Percentiles rank a stretch among this genome's conserved stretches.
These are phyloP conservation scores for Harringtonia aguacate DNA, from an alignment of 2,329 filamentous ascomycete genomes.

Conservation along the genomic window DNA sequence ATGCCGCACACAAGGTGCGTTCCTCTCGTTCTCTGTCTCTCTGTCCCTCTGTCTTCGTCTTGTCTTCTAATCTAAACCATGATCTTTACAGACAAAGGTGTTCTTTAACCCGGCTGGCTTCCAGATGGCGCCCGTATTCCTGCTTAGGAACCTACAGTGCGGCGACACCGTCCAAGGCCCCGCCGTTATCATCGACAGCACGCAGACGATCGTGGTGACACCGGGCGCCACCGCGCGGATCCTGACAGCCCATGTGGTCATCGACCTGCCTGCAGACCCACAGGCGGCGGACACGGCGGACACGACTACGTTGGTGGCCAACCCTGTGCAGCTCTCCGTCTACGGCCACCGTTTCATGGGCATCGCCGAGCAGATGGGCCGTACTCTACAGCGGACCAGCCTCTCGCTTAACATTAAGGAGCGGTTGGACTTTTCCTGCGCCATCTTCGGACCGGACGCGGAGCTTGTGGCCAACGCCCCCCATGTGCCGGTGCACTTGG, in stretches of 20 bases:
- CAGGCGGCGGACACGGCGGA: constrained; percentile 29
- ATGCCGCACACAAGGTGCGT: constrained; percentile 12
- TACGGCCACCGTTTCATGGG: constrained; percentile 79
- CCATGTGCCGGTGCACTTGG: constrained; percentile 69
- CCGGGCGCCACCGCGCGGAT: constrained; percentile 66
- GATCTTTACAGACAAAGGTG: too few species aligned
- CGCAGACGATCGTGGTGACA: constrained; percentile 83
- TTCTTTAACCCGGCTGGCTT: constrained; percentile 72
- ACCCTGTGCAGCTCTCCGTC: constrained; percentile 68
- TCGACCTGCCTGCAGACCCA: constrained; percentile 52
- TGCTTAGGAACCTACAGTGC: constrained; percentile 59
- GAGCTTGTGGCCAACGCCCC: constrained; percentile 73
- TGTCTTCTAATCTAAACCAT: too few species aligned
- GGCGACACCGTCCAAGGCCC: constrained; percentile 70
- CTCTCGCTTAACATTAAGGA: constrained; percentile 77
- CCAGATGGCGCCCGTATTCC: constrained; percentile 68
- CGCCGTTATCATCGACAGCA: constrained; percentile 75
- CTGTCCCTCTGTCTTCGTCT: too few species aligned
- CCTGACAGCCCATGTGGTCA: constrained; percentile 77
- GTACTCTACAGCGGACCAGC: constrained; percentile 68
- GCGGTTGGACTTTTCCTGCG: constrained; percentile 72
- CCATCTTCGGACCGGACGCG: constrained; percentile 66
- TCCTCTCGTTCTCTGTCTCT: background rate
- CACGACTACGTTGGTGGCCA: too few species aligned
- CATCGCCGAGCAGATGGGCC: constrained; percentile 77